Evolutionary conservation across 2,329 filamentous ascomycete species (phyloP).

Genomic region (Cytospora schulzeri): DNA sequence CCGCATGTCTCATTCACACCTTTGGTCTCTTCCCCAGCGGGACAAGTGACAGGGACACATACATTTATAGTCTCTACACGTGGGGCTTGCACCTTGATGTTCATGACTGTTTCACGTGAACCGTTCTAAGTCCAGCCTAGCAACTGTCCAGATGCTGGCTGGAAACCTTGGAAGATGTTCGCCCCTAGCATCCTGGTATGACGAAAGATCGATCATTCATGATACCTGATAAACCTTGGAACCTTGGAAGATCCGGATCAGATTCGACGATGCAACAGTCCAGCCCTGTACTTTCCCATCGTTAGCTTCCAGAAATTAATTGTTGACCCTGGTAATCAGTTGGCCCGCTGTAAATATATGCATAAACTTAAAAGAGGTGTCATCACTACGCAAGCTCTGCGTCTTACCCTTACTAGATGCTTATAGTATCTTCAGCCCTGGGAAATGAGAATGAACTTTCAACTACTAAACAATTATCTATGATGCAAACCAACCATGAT

Average conservation of each 20-base stretch:
- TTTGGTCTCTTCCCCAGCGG: conserved; percentile 2
- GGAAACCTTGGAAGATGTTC: not conserved
- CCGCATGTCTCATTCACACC: conserved; percentile 13
- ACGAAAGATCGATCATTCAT: not conserved
- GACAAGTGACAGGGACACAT: conserved; percentile 6
- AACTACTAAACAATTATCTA: not conserved
- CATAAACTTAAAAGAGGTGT: not conserved
- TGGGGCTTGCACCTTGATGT: conserved; percentile 2
- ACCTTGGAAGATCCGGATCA: not conserved
- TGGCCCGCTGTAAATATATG: not conserved
- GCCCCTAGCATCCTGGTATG: not conserved
- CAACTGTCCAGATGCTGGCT: no score
- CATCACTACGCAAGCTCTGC: not conserved
- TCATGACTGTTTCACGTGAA: conserved; percentile 6
- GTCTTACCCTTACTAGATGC: no score
- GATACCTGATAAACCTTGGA: not conserved
- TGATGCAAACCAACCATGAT: no score
- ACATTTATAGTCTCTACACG: conserved; percentile 5
- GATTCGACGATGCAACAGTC: not conserved
- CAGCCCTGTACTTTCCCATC: not conserved
- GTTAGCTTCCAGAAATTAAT: not conserved
- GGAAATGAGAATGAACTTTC: no score
- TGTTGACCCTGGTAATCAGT: not conserved
- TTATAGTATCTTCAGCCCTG: no score
- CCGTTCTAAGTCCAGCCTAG: not conserved